Base-by-base conservation (phyloP, 192 early-diverging fungal genomes). In the Phlyctochytrium arcticum region DNA sequence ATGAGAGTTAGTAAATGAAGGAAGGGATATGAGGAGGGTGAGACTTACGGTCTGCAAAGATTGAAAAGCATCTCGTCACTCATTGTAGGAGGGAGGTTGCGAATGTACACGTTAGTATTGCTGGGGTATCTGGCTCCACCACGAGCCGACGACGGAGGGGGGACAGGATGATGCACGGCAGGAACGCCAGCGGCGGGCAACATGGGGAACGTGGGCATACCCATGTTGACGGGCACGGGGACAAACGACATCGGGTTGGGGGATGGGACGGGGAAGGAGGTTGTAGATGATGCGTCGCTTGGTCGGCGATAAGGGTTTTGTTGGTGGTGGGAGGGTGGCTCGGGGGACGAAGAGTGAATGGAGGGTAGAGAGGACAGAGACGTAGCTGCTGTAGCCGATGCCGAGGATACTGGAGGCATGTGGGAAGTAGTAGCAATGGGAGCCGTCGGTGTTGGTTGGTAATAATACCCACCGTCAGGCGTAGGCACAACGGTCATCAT, bases 101-200 rank as follows among this genome's bases (percentile, higher is more conserved):
- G 80, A 62, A 94, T 86, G 61, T 94, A 94, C 37, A 94, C 80
- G 64, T 94, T 94, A 36, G 82, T 84, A 23, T 75, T 80, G 48
- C 53, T 51, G 9, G 37, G 37, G n/a, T 10, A 42, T 42, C 9
- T n/a, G n/a, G 8, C n/a, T n/a, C 37, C 37, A 42, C n/a, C 37
- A n/a, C 37, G n/a, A 10, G 37, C 8, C n/a, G 37, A 42, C 37
- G 9, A 42, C n/a, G 37, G n/a, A 10, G 37, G 37, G 8, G 37
- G 37, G 37, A 10, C 9, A 42, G 8, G 37, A 42, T 42, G 37
- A 8, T 42, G 37, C 37, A 10, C 9, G n/a, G 37, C 9, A 8
- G 37, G n/a, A 10, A 42, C 37, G 37, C 9, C 9, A 8, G n/a
- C n/a, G 8, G 8, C 9, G 9, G n/a, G 8, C 37, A 8, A 8